A percentile compares a stretch with the other conserved stretches of the same genome.
These are phyloP conservation scores for Cordyceps javanica DNA, from an alignment of 2,329 filamentous ascomycete species.

Conservation along the genomic window DNA sequence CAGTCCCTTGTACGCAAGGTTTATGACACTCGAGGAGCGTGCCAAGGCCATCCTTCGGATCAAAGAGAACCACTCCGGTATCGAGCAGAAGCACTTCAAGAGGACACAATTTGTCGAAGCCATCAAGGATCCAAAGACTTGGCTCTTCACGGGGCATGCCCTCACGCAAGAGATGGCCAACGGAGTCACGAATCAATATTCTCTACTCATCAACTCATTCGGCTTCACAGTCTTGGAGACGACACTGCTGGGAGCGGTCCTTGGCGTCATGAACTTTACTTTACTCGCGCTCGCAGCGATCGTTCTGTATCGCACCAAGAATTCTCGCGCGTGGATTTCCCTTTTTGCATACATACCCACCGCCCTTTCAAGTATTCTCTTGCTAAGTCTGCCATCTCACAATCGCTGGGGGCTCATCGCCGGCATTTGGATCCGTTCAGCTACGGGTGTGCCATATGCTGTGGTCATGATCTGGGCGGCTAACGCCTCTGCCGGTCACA, in stretches of 20 bases:
- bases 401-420: conserved; percentile 17
- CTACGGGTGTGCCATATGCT: conserved; percentile 16
- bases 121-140: conserved; percentile 24
- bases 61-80: conserved; percentile 25
- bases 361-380: conserved; percentile 13
- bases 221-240: conserved; percentile 33
- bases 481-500: conserved; percentile 27
- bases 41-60: conserved; percentile 26
- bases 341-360: conserved; percentile 14
- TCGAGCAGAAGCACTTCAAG: conserved; percentile 30
- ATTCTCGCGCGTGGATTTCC: conserved; percentile 15
- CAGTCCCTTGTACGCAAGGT: conserved; percentile 14
- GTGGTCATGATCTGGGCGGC: conserved; percentile 18
- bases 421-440: conserved; percentile 15
- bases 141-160: conserved; percentile 24
- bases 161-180: conserved; percentile 33
- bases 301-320: conserved; percentile 6
- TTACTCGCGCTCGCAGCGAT: conserved; percentile 10
- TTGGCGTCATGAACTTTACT: conserved; percentile 12
- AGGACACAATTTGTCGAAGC: conserved; percentile 25
- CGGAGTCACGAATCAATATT: conserved; percentile 33
- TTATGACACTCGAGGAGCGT: conserved; percentile 21
- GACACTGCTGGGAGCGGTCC: conserved; percentile 20
- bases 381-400: conserved; percentile 12
- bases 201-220: conserved; percentile 38